Evolutionary conservation across 139 green algal species (phyloP).

Genomic region (Marvania coccoides): DNA sequence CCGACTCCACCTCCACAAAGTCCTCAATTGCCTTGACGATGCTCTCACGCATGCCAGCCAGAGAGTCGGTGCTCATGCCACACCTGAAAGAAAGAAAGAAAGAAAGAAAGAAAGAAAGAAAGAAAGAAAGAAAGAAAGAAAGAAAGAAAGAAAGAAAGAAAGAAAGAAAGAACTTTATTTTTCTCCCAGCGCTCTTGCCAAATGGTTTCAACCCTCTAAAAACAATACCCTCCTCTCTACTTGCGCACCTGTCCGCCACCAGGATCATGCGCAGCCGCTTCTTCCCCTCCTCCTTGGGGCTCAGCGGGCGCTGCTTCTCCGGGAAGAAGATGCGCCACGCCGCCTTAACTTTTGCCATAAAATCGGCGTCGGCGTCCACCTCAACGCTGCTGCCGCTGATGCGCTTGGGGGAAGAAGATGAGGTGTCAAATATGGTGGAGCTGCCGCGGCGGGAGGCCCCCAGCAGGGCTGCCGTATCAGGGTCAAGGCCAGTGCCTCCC

Average conservation of each 20-base stretch:
- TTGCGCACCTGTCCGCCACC: slow-evolving; percentile 53
- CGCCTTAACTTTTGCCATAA: slow-evolving; percentile 29
- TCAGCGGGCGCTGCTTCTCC: slow-evolving; percentile 9
- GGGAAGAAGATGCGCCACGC: slow-evolving; percentile 55
- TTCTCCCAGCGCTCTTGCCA: no score
- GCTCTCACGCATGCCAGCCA: slow-evolving; percentile 69
- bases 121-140: no score
- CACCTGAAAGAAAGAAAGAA: slow-evolving; percentile 28
- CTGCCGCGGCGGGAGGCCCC: not conserved
- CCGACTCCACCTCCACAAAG: slow-evolving; percentile 79
- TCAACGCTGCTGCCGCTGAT: no score
- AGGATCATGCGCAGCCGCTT: slow-evolving; percentile 71
- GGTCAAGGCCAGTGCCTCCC: not conserved
- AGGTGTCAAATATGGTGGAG: no score
- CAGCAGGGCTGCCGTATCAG: not conserved
- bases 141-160: no score
- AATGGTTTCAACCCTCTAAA: no score
- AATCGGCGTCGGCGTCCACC: slow-evolving; percentile 4
- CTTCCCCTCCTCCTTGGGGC: slow-evolving; percentile 48
- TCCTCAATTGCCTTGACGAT: slow-evolving; percentile 66
- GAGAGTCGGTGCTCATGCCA: slow-evolving; percentile 63
- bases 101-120: not conserved
- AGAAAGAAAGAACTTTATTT: no score
- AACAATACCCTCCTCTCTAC: no score
- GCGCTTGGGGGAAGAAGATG: not conserved